Evolutionary conservation across 2,329 filamentous ascomycete species (phyloP), one percentile per base, ranked within the genome.

Genomic region (Aspergillus floridensis): DNA sequence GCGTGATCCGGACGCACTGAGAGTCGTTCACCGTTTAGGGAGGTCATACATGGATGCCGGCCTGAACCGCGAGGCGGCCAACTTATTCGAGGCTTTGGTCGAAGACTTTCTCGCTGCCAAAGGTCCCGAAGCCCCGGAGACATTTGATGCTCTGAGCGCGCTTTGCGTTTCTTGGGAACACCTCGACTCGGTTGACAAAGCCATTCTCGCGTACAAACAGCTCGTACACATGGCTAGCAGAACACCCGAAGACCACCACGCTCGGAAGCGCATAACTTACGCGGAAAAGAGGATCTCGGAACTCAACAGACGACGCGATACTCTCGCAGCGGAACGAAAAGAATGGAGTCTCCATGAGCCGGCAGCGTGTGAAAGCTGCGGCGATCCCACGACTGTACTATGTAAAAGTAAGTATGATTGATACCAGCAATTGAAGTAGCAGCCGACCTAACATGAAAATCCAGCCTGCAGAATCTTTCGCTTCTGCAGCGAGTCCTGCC

Each of bases 71-170:
- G 70, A 72, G 50, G 70, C 70, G 0, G 65, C 65, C 19, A 59
- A 66, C 8, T 51, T 72, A 3, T 72, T 72, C 35, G 63, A 72
- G 47, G 56, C 55, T 4, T 54, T 72, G 2, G 63, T 72, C 16
- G 69, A 72, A 21, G 69, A 71, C 21, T 69, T 68, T 22, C 54
- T 65, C n/a, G 62, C 59, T 8, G 61, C 65, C 5, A 70, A 66
- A 24, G 70, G 67, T 6, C 57, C 63, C 2, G 66, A 71, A 49
- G 68, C 68, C 3, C 56, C 63, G 1, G 70, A 72, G 29, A 70
- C 69, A 6, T 71, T 70, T 32, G 66, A 71, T 55, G 70, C 70
- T 1, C 65, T 72, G 11, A 72, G 69, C 48, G 68, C 69, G 7
- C 62, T 72, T 5, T 72, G 70, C 50, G 66, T 72, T 4, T 68